Base-by-base conservation (phyloP, 140 eudicot species). In the Flaveria floridana region DNA sequence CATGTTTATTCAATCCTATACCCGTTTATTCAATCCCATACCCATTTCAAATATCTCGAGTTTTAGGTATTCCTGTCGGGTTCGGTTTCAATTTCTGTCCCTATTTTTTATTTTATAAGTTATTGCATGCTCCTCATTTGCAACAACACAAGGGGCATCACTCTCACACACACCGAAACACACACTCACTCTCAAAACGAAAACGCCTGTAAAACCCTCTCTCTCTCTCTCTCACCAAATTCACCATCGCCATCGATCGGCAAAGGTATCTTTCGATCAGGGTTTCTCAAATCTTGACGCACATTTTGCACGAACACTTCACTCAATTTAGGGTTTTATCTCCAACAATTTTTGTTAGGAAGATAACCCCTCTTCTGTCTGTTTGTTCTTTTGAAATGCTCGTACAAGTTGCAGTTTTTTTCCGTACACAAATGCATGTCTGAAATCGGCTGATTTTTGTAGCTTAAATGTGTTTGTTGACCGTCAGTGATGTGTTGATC, bases 221-320 rank as follows among this genome's bases (percentile, higher is more conserved):
- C n/a, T 15, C 58, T 15, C 58, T 23, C 61, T 79, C 73, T 79
- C 73, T 44, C 72, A 21, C 50, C 56, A 74, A 80, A 13, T 56
- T 41, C 80, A 68, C 59, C 65, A 75, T 47, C 80, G 77, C 59
- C 65, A 75, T 47, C 80, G 80, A 80, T 75, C 73, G 67, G 9
- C 47, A 14, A 34, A 65, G 79, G 83, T 73, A 72, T 41, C 16
- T 16, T 19, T 21, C 50, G 26, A 73, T 39, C 20, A 52, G 6
- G 30, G 37, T 9, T 66, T 15, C 9, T 9, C 78, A 6, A 11
- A 11, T 28, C 23, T 16, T 26, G 42, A 42, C 19, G 46, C 71
- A 65, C 79, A 79, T 79, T 79, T 56, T 50, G 19, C 23, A 48
- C 23, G n/a, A 15, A 2, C 82, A 62, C 71, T 71, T 67, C 76